Conservation (phyloP, 352 stramenopile species). For the Phytophthora tentaculata region DNA sequence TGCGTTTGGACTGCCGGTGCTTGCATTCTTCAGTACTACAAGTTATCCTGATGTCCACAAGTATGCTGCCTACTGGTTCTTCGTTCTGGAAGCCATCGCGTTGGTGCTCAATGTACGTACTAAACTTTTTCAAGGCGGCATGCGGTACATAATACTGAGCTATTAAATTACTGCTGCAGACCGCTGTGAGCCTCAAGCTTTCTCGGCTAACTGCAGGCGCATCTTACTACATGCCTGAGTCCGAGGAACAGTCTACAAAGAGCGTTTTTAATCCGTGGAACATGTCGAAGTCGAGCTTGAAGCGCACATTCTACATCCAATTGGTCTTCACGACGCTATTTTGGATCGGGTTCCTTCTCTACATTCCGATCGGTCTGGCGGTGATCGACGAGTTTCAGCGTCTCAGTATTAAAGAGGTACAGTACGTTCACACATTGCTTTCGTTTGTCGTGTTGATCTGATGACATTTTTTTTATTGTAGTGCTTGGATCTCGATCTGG, state of each 20-base stretch:
- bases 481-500: constrained; percentile 54
- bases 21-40: constrained; percentile 68
- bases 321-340: constrained; percentile 51
- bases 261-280: constrained; percentile 18
- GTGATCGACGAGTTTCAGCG: constrained; percentile 49
- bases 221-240: constrained; percentile 15
- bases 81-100: constrained; percentile 65
- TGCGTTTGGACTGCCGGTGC: constrained; percentile 44
- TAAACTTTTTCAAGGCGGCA: neutral
- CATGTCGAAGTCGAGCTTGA: constrained; percentile 31
- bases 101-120: constrained; percentile 62
- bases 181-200: constrained; percentile 42
- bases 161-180: constrained; percentile 33
- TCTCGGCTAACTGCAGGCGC: constrained; percentile 13
- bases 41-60: constrained; percentile 64
- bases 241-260: neutral
- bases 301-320: constrained; percentile 48
- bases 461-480: constrained; percentile 14
- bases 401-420: constrained; percentile 51
- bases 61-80: constrained; percentile 75
- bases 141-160: neutral
- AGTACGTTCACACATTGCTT: neutral
- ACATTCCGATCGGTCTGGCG: constrained; percentile 67
- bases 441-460: neutral
- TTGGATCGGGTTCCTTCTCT: constrained; percentile 72